These are phyloP conservation scores for Bipolaris zeicola DNA, from an alignment of 2,329 filamentous ascomycete species.

Conservation along the genomic window DNA sequence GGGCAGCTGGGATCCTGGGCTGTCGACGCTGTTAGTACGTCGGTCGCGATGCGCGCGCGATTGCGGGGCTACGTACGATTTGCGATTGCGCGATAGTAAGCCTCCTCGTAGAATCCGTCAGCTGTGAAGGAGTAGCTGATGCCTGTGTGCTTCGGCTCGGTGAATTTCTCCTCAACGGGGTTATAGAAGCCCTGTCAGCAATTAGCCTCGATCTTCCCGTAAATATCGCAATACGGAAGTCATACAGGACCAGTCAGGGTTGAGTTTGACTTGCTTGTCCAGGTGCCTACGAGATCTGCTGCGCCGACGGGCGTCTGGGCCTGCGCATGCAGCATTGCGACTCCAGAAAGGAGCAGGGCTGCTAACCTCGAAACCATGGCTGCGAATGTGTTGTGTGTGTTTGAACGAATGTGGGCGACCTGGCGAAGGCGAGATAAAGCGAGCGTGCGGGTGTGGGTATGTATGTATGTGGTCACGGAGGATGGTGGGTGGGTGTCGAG, in stretches of 20 bases:
- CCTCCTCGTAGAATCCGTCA: constrained; percentile 71
- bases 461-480: constrained; percentile 1
- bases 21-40: constrained; percentile 43
- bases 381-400: not conserved
- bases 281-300: constrained; percentile 67
- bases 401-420: constrained; percentile 18
- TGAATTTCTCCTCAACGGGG: constrained; percentile 66
- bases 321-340: constrained; percentile 43
- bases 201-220: constrained; percentile 17
- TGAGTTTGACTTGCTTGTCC: constrained; percentile 72
- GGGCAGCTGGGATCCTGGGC: constrained; percentile 66
- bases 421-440: constrained; percentile 12
- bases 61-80: constrained; percentile 62
- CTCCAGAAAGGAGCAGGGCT: constrained; percentile 41
- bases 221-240: constrained; percentile 10
- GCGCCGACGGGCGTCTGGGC: constrained; percentile 39
- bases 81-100: constrained; percentile 70
- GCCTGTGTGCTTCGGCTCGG: constrained; percentile 68
- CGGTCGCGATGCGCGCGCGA: not conserved
- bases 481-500: constrained; percentile 17
- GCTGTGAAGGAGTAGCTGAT: constrained; percentile 76
- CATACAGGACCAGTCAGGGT: constrained; percentile 71
- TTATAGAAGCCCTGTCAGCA: constrained; percentile 68
- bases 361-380: constrained; percentile 37
- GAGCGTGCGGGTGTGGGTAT: constrained; percentile 16